Percentiles rank a stretch among this genome's conserved stretches.
These are phyloP conservation scores for Ballota nigra DNA, from an alignment of 257 asterid genomes.

Conservation along the genomic window DNA sequence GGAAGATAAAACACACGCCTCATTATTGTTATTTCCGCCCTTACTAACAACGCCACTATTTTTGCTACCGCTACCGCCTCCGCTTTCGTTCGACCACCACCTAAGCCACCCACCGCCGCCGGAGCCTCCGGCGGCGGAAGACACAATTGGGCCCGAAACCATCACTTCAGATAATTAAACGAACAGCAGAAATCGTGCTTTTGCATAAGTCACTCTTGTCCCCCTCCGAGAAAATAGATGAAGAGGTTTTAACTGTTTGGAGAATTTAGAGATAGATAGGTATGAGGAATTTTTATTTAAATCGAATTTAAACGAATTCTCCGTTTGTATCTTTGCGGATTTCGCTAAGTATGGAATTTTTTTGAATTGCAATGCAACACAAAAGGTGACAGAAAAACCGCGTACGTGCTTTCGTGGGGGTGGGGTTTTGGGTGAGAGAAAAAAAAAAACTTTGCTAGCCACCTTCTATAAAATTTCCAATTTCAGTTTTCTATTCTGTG, in stretches of 20 bases:
- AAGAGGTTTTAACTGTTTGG: background rate
- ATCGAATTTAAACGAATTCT: background rate
- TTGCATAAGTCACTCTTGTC: constrained; percentile 17
- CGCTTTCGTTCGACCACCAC: constrained; percentile 25
- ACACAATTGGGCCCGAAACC: constrained; percentile 33
- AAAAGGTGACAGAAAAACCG: constrained; percentile 31
- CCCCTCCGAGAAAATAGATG: background rate
- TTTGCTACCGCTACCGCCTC: constrained; percentile 25
- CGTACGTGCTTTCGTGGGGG: constrained; percentile 18
- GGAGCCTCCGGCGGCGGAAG: constrained; percentile 21
- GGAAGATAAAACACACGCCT: constrained; percentile 31
- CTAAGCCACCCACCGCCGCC: constrained; percentile 26
- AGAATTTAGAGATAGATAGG: background rate
- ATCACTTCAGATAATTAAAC: constrained; percentile 21
- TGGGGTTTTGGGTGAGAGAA: background rate
- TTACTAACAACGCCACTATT: background rate
- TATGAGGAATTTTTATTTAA: background rate
- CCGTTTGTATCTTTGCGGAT: background rate
- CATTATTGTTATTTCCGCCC: constrained; percentile 18
- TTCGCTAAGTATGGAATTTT: constrained; percentile 4
- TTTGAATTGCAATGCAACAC: constrained; percentile 12
- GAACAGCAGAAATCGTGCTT: background rate
- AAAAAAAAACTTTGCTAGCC: background rate
- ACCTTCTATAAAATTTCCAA: constrained; percentile 9
- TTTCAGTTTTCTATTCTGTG: constrained; percentile 1